Evolutionary conservation across 768 basidiomycete species (phyloP), one percentile per base, ranked within the genome.

Genomic region (Cystofilobasidium macerans): DNA sequence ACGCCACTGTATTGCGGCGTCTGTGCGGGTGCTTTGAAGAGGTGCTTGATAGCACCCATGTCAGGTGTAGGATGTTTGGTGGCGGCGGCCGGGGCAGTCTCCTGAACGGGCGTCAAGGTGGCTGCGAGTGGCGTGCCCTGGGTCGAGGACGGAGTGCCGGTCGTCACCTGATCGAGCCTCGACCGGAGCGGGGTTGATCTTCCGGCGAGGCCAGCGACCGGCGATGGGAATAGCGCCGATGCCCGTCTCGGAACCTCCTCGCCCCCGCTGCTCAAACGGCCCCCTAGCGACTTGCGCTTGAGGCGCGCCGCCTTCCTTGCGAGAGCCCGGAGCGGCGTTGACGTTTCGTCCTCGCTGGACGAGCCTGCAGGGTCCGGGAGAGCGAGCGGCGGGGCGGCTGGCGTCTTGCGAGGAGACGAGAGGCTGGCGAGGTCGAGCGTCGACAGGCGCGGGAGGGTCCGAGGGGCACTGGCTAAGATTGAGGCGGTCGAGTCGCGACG

Each of bases 281-380:
- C 60, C n/a, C 48, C 60, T 22, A 68, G n/a, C 42, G 61, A 63
- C 56, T 68, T 68, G 8, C 56, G 32, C 18, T 56, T 13, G 8
- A 68, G 67, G 22, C 32, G 22, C 26, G 62, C 67, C 24, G 57
- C 57, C 57, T 68, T 68, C 43, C 51, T 58, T 26, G 61, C 57
- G 13, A 68, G 57, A n/a, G 42, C 26, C 26, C 62, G 61, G 3
- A 68, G 35, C 13, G 67, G 67, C 38, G 67, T 68, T 20, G 26
- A 30, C 2, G 53, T 38, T 28, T 61, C 53, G 24, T 57, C 65
- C 11, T 61, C 58, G n/a, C 47, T 38, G 3, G 51, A 61, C 22
- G 22, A 38, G 13, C 26, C 60, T 32, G 13, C 30, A 3, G 28
- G n/a, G 1, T 53, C 36, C 2, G 40, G 60, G n/a, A 43, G 30